Percentiles rank a stretch among this genome's conserved stretches.
Evolutionary conservation across 2,329 filamentous ascomycete genomes (phyloP).

Genomic region (Paraphaeosphaeria minitans): DNA sequence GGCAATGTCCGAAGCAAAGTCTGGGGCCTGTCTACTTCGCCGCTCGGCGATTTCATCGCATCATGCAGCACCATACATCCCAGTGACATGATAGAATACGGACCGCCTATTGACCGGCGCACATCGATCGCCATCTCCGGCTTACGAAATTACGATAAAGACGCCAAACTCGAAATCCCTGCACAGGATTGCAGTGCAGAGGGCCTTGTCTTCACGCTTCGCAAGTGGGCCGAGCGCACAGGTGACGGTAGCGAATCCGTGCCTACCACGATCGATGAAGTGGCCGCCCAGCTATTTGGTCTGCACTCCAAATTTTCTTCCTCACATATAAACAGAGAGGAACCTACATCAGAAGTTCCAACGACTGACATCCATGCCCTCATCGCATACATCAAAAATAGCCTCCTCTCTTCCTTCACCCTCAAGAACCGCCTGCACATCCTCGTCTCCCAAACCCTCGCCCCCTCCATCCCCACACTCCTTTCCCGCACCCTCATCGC

Average conservation of each 20-base stretch:
- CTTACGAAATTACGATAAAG: slow-evolving; percentile 23
- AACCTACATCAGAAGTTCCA: background rate
- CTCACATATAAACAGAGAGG: too few relatives aligned
- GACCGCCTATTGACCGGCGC: slow-evolving; percentile 54
- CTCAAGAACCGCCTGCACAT: slow-evolving; percentile 39
- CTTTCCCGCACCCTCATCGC: slow-evolving; percentile 37
- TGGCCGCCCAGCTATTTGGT: slow-evolving; percentile 27
- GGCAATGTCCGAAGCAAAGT: slow-evolving; percentile 56
- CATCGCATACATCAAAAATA: background rate
- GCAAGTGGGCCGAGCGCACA: slow-evolving; percentile 40
- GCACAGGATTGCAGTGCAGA: slow-evolving; percentile 34
- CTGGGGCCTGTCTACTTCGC: slow-evolving; percentile 59
- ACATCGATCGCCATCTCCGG: slow-evolving; percentile 43
- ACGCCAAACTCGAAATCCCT: slow-evolving; percentile 25
- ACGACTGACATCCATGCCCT: background rate
- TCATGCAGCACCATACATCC: slow-evolving; percentile 60
- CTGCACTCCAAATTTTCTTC: slow-evolving; percentile 17
- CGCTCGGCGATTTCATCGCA: slow-evolving; percentile 55
- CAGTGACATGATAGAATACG: slow-evolving; percentile 63
- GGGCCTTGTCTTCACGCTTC: slow-evolving; percentile 38
- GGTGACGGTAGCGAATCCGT: slow-evolving; percentile 32
- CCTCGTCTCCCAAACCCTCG: slow-evolving; percentile 36
- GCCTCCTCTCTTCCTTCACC: slow-evolving; percentile 28
- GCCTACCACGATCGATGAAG: slow-evolving; percentile 27
- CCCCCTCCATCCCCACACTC: slow-evolving; percentile 19